A percentile compares a stretch with the other conserved stretches of the same genome.
Conservation (phyloP, 305 asterid genomes). For the Fraxinus nigra region DNA sequence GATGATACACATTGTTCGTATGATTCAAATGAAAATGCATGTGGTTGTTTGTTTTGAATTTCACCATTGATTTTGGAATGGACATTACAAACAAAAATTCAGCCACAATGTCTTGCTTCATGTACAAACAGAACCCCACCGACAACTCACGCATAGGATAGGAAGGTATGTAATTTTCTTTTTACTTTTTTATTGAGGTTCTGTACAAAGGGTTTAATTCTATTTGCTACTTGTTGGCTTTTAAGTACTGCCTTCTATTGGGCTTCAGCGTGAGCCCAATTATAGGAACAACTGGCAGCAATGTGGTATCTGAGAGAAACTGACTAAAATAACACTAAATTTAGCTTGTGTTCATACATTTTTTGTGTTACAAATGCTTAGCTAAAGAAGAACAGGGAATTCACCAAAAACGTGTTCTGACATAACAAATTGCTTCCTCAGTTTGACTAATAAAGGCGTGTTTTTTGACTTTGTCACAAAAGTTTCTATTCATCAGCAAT, state of each 20-base stretch:
- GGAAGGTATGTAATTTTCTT: no score
- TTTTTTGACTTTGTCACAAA: not conserved
- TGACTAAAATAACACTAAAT: not conserved
- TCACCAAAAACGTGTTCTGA: not conserved
- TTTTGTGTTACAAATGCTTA: not conserved
- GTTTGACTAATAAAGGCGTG: not conserved
- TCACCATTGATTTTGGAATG: no score
- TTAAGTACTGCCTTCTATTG: not conserved
- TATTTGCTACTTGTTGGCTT: no score
- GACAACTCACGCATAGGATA: no score
- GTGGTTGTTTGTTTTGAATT: no score
- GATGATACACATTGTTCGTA: no score
- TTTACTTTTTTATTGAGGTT: no score
- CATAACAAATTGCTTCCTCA: not conserved
- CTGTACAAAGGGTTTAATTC: no score
- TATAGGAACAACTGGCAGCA: not conserved
- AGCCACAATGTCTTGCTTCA: no score
- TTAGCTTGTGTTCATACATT: not conserved
- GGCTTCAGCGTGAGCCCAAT: not conserved
- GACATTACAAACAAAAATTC: no score
- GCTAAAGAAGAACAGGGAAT: not conserved
- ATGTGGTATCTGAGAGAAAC: not conserved
- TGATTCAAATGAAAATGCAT: no score
- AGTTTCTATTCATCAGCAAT: not conserved
- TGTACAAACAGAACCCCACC: no score